A percentile compares a stretch with the other conserved stretches of the same genome.
Conservation (phyloP, 805 yeast genomes). For the Yamadazyma nakazawae region DNA sequence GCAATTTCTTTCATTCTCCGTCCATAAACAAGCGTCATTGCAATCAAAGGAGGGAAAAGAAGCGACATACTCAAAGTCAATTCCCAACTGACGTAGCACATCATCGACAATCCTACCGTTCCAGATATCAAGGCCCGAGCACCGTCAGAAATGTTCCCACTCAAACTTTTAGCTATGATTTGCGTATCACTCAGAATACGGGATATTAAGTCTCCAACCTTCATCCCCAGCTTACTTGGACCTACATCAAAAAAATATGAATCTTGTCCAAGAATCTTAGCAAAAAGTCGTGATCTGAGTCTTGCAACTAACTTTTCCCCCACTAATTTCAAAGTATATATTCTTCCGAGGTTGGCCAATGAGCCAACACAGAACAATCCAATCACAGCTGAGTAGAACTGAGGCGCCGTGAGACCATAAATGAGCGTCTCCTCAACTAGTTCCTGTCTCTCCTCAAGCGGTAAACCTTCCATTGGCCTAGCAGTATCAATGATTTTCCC, state of each 20-base stretch:
- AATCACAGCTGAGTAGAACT: constrained; percentile 62
- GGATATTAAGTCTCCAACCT: constrained; percentile 89
- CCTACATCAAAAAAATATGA: constrained; percentile 86
- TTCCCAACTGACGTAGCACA: constrained; percentile 81
- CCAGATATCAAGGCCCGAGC: constrained; percentile 79
- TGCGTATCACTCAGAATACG: constrained; percentile 86
- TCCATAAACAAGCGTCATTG: constrained; percentile 82
- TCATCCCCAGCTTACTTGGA: constrained; percentile 42
- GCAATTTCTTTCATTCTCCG: constrained; percentile 71
- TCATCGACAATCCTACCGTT: constrained; percentile 84
- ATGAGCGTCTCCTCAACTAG: constrained; percentile 12
- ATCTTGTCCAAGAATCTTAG: constrained; percentile 78
- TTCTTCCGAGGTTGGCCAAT: constrained; percentile 74
- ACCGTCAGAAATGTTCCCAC: constrained; percentile 92
- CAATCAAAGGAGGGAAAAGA: constrained; percentile 77
- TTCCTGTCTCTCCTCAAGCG: background rate
- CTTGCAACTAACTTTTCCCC: constrained; percentile 89
- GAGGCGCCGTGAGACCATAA: constrained; percentile 58
- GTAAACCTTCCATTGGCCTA: constrained; percentile 21
- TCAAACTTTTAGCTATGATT: constrained; percentile 78
- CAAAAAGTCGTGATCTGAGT: constrained; percentile 71
- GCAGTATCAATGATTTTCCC: constrained; percentile 84
- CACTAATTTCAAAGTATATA: constrained; percentile 67
- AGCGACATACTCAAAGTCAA: constrained; percentile 78
- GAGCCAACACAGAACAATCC: constrained; percentile 71